Evolutionary conservation across 306 rosid genomes (phyloP).

Genomic region (Morella rubra): DNA sequence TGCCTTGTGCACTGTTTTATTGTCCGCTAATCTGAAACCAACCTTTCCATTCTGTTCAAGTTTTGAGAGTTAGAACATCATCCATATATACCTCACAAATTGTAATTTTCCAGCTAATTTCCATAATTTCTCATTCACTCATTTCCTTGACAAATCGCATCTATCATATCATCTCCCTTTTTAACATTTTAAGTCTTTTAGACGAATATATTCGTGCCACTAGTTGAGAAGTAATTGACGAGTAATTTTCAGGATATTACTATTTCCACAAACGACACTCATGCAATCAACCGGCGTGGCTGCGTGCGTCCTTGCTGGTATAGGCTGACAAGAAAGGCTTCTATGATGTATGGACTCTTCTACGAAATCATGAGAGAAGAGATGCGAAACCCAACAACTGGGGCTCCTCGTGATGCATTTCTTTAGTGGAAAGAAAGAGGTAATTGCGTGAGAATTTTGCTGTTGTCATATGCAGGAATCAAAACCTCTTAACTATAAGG

Average conservation of each 20-base stretch:
- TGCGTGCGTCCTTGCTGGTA: too few relatives aligned
- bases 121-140: too few relatives aligned
- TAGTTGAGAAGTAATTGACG: too few relatives aligned
- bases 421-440: constrained; percentile 28
- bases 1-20: neutral
- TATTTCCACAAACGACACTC: too few relatives aligned
- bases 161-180: too few relatives aligned
- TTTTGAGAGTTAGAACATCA: neutral
- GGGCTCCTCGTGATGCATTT: constrained; percentile 22
- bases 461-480: neutral
- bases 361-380: neutral
- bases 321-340: too few relatives aligned
- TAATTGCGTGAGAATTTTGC: constrained; percentile 36
- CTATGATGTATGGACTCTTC: neutral
- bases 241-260: too few relatives aligned
- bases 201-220: too few relatives aligned
- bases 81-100: neutral
- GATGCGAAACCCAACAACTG: constrained; percentile 12
- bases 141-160: too few relatives aligned
- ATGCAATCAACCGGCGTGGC: too few relatives aligned
- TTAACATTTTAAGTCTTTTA: too few relatives aligned
- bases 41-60: neutral
- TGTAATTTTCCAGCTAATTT: neutral
- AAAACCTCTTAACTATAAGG: neutral
- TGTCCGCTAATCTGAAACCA: neutral